Conservation (phyloP, 371 early-diverging fungal species). For the Nematocida ironsii region DNA sequence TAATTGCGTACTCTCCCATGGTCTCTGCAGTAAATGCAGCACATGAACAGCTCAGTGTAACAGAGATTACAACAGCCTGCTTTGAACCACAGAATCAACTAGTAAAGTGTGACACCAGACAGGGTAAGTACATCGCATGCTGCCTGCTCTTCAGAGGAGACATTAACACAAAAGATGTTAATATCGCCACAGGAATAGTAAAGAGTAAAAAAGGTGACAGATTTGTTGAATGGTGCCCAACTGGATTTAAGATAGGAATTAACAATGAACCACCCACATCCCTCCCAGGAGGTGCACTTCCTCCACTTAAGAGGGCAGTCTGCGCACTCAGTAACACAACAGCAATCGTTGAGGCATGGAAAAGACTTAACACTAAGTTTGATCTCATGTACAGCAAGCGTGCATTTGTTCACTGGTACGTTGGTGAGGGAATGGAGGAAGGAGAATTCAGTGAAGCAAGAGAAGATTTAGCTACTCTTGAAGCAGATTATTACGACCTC, state of each 20-base stretch:
- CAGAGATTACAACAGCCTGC: constrained; percentile 84
- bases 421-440: constrained; percentile 83
- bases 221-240: constrained; percentile 95
- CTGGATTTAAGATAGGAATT: constrained; percentile 93
- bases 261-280: constrained; percentile 82
- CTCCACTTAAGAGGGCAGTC: constrained; percentile 83
- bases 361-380: constrained; percentile 86
- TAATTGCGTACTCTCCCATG: constrained; percentile 87
- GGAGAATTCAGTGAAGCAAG: constrained; percentile 99
- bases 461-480: constrained; percentile 96
- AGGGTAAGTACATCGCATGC: constrained; percentile 91
- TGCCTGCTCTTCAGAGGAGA: constrained; percentile 87
- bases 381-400: constrained; percentile 91
- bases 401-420: constrained; percentile 97
- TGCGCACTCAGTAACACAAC: constrained; percentile 91
- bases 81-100: constrained; percentile 89
- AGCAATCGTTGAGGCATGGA: constrained; percentile 90
- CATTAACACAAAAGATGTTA: constrained; percentile 78
- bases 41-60: constrained; percentile 83
- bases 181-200: constrained; percentile 78
- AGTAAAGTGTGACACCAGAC: constrained; percentile 80
- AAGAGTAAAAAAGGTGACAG: constrained; percentile 83
- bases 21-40: constrained; percentile 80
- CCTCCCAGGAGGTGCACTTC: constrained; percentile 84
- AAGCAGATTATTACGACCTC: constrained; percentile 80